Base-by-base conservation (phyloP, 1,284 basidiomycete genomes). In the Pholiota adiposa region DNA sequence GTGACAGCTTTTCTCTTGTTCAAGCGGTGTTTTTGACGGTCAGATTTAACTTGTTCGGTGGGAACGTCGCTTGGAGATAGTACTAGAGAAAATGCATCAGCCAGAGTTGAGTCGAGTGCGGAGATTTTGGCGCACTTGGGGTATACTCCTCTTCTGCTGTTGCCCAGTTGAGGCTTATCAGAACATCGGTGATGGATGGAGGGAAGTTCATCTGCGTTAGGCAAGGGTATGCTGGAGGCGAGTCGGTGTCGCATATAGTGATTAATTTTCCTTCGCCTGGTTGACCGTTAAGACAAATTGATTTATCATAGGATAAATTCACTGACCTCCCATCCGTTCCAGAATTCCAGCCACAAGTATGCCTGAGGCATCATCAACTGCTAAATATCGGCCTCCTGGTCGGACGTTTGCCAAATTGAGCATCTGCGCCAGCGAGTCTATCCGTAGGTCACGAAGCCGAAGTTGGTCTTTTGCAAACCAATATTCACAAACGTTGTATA, bases 361-460 rank as follows among this genome's bases (percentile, higher is more conserved):
- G 1, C 97, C 94, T 21, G 93, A 94, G 14, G 93, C 91, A 70
- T 98, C 96, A 68, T 99, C 97, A 0, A 98, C 90, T 1, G 92
- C 90, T 49, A 99, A 75, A 70, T 97, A 95, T 63, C 89, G 80
- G 14, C 95, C 94, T 2, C 93, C 95, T 0, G 96, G 93, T 23
- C 88, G 82, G 23, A 98, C 83, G 69, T 95, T 96, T 18, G 87
- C 90, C 57, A 96, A 77, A 55, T 87, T 92, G 33, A 99, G 77
- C 63, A 97, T 86, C 73, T 98, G 96, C 1, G 94, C 89, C 21
- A 99, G 79, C 0, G 94, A 87, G 75, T 99, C 97, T 31, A 89
- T 80, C 6, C 97, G 89, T 40, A 99, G 82, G 65, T 94, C 89
- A 43, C 93, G 87, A 59, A 97, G 88, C 59, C 93, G 88, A 58